Evolutionary conservation across 73 alveolate species (phyloP), one percentile per base, ranked within the genome.

Genomic region (Stentor coeruleus): DNA sequence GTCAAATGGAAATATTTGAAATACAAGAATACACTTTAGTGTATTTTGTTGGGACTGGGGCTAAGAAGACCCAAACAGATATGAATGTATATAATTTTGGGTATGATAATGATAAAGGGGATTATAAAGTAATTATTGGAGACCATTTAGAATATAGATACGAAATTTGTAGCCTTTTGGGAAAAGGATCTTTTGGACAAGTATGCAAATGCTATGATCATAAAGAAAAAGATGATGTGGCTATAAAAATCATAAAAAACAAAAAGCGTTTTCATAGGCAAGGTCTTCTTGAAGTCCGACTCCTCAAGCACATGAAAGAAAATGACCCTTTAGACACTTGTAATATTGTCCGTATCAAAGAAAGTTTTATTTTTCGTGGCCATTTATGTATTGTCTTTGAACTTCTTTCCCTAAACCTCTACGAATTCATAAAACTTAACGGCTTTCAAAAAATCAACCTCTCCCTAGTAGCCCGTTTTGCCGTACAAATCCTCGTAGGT

Each of bases 401-500:
- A 41, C 55, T 85, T 86, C 87, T 85, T 35, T 74, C 86, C 35
- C 66, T 85, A 38, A 85, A 85, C 58, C 87, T 85, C 38, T 85
- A 85, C 42, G 91, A 85, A 38, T 77, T 85, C 74, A 81, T 85
- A 30, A 85, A 85, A 55, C 59, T 38, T 81, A 85, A 85, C 82
- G 66, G 81, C 80, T 85, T 85, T 87, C 77, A 81, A n/a, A n/a
- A n/a, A 2, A 35, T 79, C 4, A 3, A 30, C 76, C 3, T 3
- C 33, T 74, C 82, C 28, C 89, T 88, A 2, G 83, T 85, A 3
- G 81, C 59, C 35, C 55, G 90, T 11, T 88, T 88, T 40, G 91
- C 94, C 59, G 81, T 88, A 30, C 83, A 88, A 74, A 85, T 94
- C 4, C 85, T 94, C 31, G 86, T 92, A 84, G 85, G 95, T 0